These are phyloP conservation scores for Letharia columbiana DNA, from an alignment of 495 filamentous ascomycete species.

Conservation along the genomic window DNA sequence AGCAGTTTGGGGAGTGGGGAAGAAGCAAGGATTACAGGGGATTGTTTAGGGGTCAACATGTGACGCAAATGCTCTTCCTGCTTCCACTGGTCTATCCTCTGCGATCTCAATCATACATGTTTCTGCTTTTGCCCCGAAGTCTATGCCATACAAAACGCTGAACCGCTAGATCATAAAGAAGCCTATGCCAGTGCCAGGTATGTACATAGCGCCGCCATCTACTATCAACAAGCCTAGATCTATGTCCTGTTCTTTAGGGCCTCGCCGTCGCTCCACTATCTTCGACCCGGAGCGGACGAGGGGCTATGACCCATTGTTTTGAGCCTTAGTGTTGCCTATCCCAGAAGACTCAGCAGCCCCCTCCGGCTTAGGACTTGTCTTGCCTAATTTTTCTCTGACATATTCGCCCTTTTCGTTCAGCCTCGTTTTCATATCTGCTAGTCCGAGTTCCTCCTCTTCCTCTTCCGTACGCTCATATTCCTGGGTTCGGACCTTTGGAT, in stretches of 20 bases:
- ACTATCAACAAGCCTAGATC: not conserved
- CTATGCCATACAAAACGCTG: not conserved
- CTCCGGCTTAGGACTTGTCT: not conserved
- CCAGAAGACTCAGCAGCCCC: no score
- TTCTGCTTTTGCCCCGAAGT: not conserved
- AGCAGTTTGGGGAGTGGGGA: not conserved
- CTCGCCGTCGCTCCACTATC: not conserved
- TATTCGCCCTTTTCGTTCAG: slow-evolving; percentile 59
- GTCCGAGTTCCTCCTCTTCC: slow-evolving; percentile 84
- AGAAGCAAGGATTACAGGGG: not conserved
- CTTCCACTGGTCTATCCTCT: not conserved
- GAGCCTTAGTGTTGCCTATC: no score
- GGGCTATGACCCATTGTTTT: not conserved
- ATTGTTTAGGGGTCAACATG: not conserved
- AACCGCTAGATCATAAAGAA: not conserved
- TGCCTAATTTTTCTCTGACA: slow-evolving; percentile 18
- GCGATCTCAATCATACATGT: not conserved
- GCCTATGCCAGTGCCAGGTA: not conserved
- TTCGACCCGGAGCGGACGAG: not conserved
- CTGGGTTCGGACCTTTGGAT: slow-evolving; percentile 70
- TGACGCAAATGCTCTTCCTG: not conserved
- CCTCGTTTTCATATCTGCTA: slow-evolving; percentile 87
- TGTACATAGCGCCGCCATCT: not conserved
- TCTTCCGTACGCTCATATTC: slow-evolving; percentile 82
- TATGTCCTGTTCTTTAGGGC: not conserved